Base-by-base conservation (phyloP, 345 rosid species). In the Populus davidiana region DNA sequence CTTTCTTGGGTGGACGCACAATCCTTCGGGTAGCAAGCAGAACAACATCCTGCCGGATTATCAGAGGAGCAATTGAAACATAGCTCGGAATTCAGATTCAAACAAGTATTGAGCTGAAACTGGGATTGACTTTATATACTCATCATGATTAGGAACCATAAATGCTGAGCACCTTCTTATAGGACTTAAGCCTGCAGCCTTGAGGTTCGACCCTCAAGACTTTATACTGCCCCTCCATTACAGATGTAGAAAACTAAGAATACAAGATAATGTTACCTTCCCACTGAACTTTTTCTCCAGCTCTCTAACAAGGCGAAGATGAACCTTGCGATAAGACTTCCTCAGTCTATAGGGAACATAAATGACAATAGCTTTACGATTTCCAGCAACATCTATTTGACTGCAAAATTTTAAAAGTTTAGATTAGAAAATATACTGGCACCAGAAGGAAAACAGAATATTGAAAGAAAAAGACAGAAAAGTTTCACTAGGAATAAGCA, bases 241-340 rank as follows among this genome's bases (percentile, higher is more conserved):
- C 63, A n/a, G 27, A n/a, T 0, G 36, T 47, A 16, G 17, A 33
- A 71, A 13, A 52, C 36, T 4, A 52, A 18, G 64, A 11, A 8
- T 10, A 20, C 17, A 5, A 35, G 38, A 71, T 31, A 20, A 54
- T 6, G 6, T 35, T 77, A 92, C 98, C 90, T 91, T 94, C 14
- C 98, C 98, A 85, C 97, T 91, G 92, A 94, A 94, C 70, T 94
- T 94, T 78, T 94, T 94, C 92, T 94, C 98, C 69, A 94, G 82
- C 89, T 94, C 98, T 74, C 98, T 88, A 33, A 91, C 97, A 66
- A 92, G 93, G 63, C 98, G 91, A 1, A 87, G 72, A 82, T 94
- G 98, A 79, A 92, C 84, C 92, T 94, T 94, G 67, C 95, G 90
- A 85, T 82, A 94, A 49, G 94, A 89, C 80, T 94, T 94, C 85